Base-by-base conservation (phyloP, 1,139 yeast species). In the Suhomyces bribrorum region DNA sequence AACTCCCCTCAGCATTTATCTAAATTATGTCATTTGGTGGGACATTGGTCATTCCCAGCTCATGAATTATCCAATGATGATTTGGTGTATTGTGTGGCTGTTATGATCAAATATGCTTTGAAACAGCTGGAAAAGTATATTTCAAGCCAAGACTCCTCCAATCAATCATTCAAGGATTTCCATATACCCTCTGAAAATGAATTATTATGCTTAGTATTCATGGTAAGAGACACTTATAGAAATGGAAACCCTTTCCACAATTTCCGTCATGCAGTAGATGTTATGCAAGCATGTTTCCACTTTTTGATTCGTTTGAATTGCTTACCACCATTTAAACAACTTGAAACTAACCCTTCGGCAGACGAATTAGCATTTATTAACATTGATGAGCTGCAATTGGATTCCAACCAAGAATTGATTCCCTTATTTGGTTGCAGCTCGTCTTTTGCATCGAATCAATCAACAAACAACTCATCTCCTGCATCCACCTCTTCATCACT, bases 181-280 rank as follows among this genome's bases (percentile, higher is more conserved):
- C 34, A 59, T 20, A 47, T 57, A 3, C 61, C 73, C 5, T 38
- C 66, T 12, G 64, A 69, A 24, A 74, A 75, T 50, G 73, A 71
- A 43, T 62, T 85, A 17, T 59, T 80, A 34, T 75, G 75, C n/a
- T 72, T 86, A 47, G 64, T 85, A 20, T 77, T 79, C 48, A 73
- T 78, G 55, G 75, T 83, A 5, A 76, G 95, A 47, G 86, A 86
- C 52, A 77, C 86, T 31, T 92, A 92, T 59, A 82, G 85, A 54
- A 79, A 79, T 49, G 88, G 88, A 2, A 89, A 90, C 56, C 88
- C 92, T 6, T 92, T 90, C 67, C 98, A 92, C 65, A 90, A 90
- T 64, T 92, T 89, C 58, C 79, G 96, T 50, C 98, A 92, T 63
- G 97, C 96, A 0, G 86, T 88, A 12, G 98, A 92, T 63, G 98